These are phyloP conservation scores for Penicillium sp. DNA, from an alignment of 2,329 filamentous ascomycete species.

Conservation along the genomic window DNA sequence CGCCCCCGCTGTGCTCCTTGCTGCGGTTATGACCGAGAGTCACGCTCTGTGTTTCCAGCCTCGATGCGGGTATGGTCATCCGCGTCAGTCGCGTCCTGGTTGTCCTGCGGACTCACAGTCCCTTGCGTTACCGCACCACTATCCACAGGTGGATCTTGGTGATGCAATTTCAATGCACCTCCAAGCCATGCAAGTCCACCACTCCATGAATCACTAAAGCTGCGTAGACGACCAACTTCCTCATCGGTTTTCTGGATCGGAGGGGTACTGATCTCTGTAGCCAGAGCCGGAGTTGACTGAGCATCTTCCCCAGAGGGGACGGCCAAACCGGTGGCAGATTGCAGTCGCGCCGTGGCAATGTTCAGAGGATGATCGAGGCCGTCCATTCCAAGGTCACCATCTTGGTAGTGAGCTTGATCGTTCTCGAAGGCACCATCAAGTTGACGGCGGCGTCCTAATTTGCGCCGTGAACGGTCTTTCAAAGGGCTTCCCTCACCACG, in stretches of 20 bases:
- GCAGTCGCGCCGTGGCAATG: constrained; percentile 33
- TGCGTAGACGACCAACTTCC: constrained; percentile 36
- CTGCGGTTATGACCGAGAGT: constrained; percentile 15
- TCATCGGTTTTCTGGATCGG: constrained; percentile 19
- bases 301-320: constrained; percentile 27
- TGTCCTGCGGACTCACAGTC: constrained; percentile 17
- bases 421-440: constrained; percentile 33
- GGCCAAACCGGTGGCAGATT: constrained; percentile 30
- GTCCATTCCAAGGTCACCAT: constrained; percentile 28
- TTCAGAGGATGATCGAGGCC: constrained; percentile 24
- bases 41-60: constrained; percentile 5
- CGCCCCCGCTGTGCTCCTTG: neutral
- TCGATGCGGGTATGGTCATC: neutral
- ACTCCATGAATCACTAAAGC: constrained; percentile 44
- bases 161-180: constrained; percentile 33
- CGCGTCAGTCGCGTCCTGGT: constrained; percentile 6
- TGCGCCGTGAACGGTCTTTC: constrained; percentile 36
- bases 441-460: constrained; percentile 35
- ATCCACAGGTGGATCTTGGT: constrained; percentile 8
- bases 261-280: constrained; percentile 19
- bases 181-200: constrained; percentile 43
- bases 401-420: constrained; percentile 21
- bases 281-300: constrained; percentile 29
- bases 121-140: constrained; percentile 21
- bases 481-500: constrained; percentile 54